Evolutionary conservation across 176 grass and related monocot species (phyloP).

Genomic region (Aegilops sharonensis): DNA sequence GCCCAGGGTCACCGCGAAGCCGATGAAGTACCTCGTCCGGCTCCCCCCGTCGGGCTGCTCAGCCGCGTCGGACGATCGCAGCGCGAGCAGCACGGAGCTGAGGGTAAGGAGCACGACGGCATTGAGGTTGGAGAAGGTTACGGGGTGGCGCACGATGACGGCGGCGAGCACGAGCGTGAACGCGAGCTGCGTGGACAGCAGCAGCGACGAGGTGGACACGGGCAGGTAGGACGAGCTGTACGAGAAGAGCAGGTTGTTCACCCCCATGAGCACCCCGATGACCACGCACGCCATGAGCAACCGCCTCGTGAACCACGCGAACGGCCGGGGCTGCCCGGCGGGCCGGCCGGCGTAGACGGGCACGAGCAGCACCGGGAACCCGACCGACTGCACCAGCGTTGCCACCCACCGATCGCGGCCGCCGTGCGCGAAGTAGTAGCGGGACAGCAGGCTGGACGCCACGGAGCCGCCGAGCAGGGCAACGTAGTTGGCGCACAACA

Average conservation of each 20-base stretch:
- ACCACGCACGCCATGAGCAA: conserved; percentile 50
- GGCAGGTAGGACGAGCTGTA: conserved; percentile 85
- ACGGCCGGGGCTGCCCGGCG: conserved; percentile 26
- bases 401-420: conserved; percentile 76
- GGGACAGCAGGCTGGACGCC: conserved; percentile 71
- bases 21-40: conserved; percentile 47
- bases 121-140: conserved; percentile 88
- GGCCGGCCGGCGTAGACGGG: conserved; percentile 54
- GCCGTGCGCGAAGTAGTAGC: conserved; percentile 88
- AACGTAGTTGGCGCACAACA: conserved; percentile 61
- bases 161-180: conserved; percentile 84
- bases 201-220: conserved; percentile 85
- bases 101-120: conserved; percentile 82
- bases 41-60: conserved; percentile 53
- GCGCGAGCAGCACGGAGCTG: conserved; percentile 69
- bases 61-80: conserved; percentile 45
- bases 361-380: conserved; percentile 78
- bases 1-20: conserved; percentile 76
- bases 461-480: conserved; percentile 76
- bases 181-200: conserved; percentile 87
- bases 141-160: conserved; percentile 71
- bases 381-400: conserved; percentile 84
- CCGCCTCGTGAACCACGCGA: conserved; percentile 49
- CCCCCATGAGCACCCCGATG: conserved; percentile 80
- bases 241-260: conserved; percentile 88